Conservation (phyloP, 2,329 filamentous ascomycete genomes). For the Helminthosporium solani region DNA sequence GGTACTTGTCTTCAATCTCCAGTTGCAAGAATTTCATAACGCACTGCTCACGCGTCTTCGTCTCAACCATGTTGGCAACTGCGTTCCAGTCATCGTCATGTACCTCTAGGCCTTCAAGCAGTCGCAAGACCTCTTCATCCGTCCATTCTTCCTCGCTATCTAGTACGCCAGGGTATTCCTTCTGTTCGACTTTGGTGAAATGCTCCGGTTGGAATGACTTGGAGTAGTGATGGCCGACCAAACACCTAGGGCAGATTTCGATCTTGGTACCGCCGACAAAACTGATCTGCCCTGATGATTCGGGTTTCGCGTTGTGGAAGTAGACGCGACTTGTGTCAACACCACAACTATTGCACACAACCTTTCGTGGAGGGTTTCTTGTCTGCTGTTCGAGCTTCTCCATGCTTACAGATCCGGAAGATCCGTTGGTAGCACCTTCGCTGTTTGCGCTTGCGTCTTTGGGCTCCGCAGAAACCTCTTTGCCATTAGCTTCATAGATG, state of each 20-base stretch:
- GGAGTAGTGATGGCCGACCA: constrained; percentile 79
- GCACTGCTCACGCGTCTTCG: constrained; percentile 90
- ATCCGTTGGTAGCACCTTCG: constrained; percentile 70
- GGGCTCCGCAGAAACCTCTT: constrained; percentile 70
- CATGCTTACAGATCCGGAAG: constrained; percentile 57
- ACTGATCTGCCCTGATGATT: constrained; percentile 52
- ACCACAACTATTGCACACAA: constrained; percentile 88
- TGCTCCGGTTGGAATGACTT: constrained; percentile 74
- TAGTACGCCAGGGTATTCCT: constrained; percentile 72
- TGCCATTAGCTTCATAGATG: constrained; percentile 89
- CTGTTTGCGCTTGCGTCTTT: constrained; percentile 60
- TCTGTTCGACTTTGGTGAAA: constrained; percentile 87
- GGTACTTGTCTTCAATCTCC: constrained; percentile 95
- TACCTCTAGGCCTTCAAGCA: constrained; percentile 87
- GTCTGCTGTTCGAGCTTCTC: constrained; percentile 62
- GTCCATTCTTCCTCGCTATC: constrained; percentile 89
- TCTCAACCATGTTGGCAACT: constrained; percentile 88
- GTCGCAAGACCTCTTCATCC: constrained; percentile 81
- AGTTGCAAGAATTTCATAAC: constrained; percentile 94
- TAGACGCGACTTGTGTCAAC: constrained; percentile 79
- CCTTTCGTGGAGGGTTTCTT: constrained; percentile 64
- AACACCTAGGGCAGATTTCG: constrained; percentile 90
- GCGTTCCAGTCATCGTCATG: constrained; percentile 96
- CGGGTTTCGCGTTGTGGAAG: constrained; percentile 68
- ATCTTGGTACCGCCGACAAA: constrained; percentile 65